These are phyloP conservation scores for Collybiopsis luxurians DNA, from an alignment of 768 basidiomycete species.

Conservation along the genomic window DNA sequence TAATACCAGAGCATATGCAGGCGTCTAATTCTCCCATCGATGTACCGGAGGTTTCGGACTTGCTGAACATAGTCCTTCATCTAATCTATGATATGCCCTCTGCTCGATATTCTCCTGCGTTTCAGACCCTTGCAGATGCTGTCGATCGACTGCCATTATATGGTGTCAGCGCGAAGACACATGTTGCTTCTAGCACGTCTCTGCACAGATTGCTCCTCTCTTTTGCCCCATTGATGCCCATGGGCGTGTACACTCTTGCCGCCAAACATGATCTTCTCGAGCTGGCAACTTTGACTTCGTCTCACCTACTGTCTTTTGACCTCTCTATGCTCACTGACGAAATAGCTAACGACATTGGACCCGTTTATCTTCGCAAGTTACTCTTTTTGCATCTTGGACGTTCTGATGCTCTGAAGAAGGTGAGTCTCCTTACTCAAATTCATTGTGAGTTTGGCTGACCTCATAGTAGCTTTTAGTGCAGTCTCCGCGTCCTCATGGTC, in stretches of 20 bases:
- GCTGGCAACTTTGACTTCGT: slow-evolving; percentile 71
- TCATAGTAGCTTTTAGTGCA: slow-evolving; percentile 46
- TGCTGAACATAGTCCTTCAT: slow-evolving; percentile 74
- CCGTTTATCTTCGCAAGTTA: slow-evolving; percentile 74
- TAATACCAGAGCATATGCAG: slow-evolving; percentile 51
- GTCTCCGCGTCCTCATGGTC: slow-evolving; percentile 72
- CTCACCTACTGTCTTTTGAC: slow-evolving; percentile 70
- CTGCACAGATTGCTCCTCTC: slow-evolving; percentile 61
- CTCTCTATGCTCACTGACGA: slow-evolving; percentile 69
- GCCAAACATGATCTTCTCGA: slow-evolving; percentile 64
- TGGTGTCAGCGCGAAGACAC: slow-evolving; percentile 50
- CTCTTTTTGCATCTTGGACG: slow-evolving; percentile 85
- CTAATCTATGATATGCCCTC: slow-evolving; percentile 69
- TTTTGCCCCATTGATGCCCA: slow-evolving; percentile 62
- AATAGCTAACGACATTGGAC: slow-evolving; percentile 65
- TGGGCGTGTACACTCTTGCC: slow-evolving; percentile 72
- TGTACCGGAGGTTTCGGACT: slow-evolving; percentile 55
- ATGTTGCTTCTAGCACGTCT: slow-evolving; percentile 47
- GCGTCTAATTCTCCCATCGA: slow-evolving; percentile 51
- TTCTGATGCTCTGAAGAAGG: slow-evolving; percentile 75
- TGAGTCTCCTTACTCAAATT: not conserved
- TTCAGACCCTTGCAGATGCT: slow-evolving; percentile 55
- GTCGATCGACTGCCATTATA: slow-evolving; percentile 57
- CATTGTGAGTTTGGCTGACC: not conserved
- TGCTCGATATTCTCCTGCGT: slow-evolving; percentile 68